Conservation (phyloP, 148 eudicot genomes). For the Chenopodium formosanum region DNA sequence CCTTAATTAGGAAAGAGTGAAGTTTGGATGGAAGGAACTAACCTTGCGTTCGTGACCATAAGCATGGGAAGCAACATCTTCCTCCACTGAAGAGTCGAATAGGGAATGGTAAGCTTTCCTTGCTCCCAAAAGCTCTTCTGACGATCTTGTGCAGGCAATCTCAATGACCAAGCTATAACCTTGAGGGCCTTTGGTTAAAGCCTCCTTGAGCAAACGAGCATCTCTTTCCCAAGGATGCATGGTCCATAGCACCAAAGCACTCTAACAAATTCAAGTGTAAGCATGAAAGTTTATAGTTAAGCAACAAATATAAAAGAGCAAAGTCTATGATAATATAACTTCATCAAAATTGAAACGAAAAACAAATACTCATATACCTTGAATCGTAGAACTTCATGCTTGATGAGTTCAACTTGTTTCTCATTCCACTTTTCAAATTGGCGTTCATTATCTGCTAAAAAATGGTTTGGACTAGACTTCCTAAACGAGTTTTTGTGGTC, state of each 20-base stretch:
- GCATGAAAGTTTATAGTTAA: background rate
- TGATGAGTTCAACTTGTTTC: conserved; percentile 38
- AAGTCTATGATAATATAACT: background rate
- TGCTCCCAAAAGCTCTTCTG: conserved; percentile 68
- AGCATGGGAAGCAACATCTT: conserved; percentile 65
- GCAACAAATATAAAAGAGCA: background rate
- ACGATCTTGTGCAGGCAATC: conserved; percentile 72
- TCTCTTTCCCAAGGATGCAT: conserved; percentile 98
- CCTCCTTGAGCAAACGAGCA: conserved; percentile 67
- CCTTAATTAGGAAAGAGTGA: background rate
- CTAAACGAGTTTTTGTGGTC: conserved; percentile 51
- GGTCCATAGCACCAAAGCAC: conserved; percentile 60
- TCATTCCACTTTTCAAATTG: conserved; percentile 54
- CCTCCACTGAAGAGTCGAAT: conserved; percentile 69
- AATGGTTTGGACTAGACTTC: conserved; percentile 38
- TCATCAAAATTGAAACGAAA: too few relatives aligned
- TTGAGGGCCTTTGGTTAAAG: conserved; percentile 48
- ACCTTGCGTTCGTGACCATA: conserved; percentile 63
- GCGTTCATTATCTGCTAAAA: conserved; percentile 55
- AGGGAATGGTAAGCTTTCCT: conserved; percentile 84
- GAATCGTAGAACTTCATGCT: conserved; percentile 57
- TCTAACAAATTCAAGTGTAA: conserved; percentile 25
- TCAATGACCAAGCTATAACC: conserved; percentile 50
- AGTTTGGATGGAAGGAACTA: background rate
- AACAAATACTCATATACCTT: conserved; percentile 40